Evolutionary conservation across 345 rosid genomes (phyloP).

Genomic region (Boechera stricta): DNA sequence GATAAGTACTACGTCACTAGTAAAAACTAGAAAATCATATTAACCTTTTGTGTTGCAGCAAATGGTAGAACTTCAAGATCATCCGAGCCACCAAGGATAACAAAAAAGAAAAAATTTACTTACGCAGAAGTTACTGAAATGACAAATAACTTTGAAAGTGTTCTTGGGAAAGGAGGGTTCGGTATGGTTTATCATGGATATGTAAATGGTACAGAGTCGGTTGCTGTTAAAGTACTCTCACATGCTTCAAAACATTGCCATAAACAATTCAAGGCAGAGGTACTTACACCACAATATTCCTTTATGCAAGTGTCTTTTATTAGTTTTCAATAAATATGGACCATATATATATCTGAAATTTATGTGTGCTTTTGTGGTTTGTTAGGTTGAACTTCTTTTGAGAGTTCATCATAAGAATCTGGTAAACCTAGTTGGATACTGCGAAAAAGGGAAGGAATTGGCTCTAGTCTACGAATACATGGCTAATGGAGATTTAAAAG

Average conservation of each 20-base stretch:
- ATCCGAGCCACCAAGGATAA: neutral
- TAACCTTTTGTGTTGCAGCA: neutral
- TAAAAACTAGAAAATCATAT: neutral
- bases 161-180: neutral
- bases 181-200: constrained; percentile 1
- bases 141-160: neutral
- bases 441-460: neutral
- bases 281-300: neutral
- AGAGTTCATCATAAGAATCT: neutral
- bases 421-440: neutral
- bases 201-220: neutral
- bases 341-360: neutral
- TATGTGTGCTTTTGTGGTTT: neutral
- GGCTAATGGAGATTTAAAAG: neutral
- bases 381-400: neutral
- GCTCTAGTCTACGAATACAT: neutral
- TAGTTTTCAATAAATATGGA: neutral
- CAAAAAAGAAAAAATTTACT: neutral
- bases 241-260: neutral
- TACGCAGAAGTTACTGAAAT: neutral
- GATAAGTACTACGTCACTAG: neutral
- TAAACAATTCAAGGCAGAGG: constrained; percentile 3
- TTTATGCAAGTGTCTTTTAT: neutral
- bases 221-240: neutral
- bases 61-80: neutral